Evolutionary conservation across 202 grass and related monocot species (phyloP).

Genomic region (Bolboschoenoplectus hybrid): DNA sequence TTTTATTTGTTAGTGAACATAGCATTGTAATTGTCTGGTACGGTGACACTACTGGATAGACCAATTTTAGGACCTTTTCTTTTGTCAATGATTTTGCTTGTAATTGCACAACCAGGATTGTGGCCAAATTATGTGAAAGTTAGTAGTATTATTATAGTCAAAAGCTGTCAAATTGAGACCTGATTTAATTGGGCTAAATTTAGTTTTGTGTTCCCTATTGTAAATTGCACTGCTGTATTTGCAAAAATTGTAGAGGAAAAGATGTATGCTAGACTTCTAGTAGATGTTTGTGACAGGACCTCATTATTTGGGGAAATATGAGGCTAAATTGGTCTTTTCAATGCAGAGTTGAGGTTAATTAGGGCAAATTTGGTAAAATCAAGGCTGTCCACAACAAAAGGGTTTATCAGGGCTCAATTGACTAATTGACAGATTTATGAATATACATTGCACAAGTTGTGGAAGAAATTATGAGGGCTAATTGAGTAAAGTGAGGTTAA

Average conservation of each 20-base stretch:
- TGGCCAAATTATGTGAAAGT: background rate
- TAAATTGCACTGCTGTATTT: background rate
- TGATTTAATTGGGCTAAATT: background rate
- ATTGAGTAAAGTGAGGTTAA: background rate
- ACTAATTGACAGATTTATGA: background rate
- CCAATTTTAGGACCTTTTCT: conserved; percentile 15
- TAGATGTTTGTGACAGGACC: background rate
- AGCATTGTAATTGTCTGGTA: background rate
- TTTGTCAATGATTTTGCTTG: background rate
- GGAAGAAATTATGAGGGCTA: background rate
- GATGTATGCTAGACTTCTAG: background rate
- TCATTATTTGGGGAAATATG: background rate
- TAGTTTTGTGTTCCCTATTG: background rate
- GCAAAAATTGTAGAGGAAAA: background rate
- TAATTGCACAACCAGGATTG: background rate
- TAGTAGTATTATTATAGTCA: background rate
- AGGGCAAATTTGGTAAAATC: background rate
- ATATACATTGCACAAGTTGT: background rate
- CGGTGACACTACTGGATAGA: background rate
- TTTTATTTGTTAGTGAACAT: conserved; percentile 14
- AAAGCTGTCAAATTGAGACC: background rate
- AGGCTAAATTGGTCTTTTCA: background rate
- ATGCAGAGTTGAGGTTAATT: background rate
- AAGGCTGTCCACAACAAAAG: background rate
- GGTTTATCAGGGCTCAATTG: background rate